Evolutionary conservation across 139 green algal species (phyloP).

Genomic region (Chlorella sp.): DNA sequence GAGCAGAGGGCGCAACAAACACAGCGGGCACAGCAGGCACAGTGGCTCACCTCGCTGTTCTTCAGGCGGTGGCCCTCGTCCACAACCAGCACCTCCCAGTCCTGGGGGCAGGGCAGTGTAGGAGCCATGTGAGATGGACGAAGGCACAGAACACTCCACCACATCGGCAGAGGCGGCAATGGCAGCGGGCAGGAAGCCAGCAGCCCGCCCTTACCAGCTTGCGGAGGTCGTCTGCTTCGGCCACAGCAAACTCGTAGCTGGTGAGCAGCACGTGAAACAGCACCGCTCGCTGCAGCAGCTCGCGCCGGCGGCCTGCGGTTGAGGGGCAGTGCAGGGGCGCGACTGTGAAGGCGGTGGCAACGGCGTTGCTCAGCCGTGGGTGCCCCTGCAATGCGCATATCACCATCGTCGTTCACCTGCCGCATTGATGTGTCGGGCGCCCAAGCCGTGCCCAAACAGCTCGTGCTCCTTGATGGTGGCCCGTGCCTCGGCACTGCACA

Average conservation of each 20-base stretch:
- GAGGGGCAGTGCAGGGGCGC: too few species aligned
- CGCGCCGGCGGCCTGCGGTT: conserved; percentile 5
- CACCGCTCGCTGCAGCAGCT: conserved; percentile 28
- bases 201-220: neutral
- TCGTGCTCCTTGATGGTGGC: conserved; percentile 19
- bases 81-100: conserved; percentile 23
- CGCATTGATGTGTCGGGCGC: neutral
- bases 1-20: neutral
- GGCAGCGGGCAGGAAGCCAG: too few species aligned
- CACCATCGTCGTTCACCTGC: conserved; percentile 3
- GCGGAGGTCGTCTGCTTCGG: neutral
- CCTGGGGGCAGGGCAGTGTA: too few species aligned
- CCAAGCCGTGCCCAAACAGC: conserved; percentile 14
- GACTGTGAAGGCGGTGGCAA: too few species aligned
- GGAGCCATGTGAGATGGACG: too few species aligned
- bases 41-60: conserved; percentile 1
- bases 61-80: conserved; percentile 23
- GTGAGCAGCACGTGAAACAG: conserved; percentile 31
- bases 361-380: too few species aligned
- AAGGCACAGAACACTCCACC: too few species aligned
- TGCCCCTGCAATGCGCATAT: too few species aligned
- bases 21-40: neutral
- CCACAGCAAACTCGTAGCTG: conserved; percentile 15
- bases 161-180: too few species aligned
- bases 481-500: conserved; percentile 7